Percentiles rank a stretch among this genome's conserved stretches.
Conservation (phyloP, 106 monocot genomes). For the Acorus calamus region DNA sequence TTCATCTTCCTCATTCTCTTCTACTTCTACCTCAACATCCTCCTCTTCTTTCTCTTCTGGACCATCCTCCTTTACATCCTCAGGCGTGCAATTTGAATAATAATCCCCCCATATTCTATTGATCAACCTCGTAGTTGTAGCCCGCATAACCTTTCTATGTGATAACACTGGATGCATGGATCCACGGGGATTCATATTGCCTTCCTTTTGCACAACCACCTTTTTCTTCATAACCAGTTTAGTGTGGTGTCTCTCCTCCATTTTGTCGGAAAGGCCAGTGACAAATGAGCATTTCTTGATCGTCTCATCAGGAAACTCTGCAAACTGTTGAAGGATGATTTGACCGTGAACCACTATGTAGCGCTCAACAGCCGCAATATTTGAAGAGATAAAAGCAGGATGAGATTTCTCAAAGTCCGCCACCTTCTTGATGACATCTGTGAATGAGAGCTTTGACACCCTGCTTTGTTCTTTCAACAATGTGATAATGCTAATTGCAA, state of each 20-base stretch:
- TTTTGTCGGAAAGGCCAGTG: constrained; percentile 62
- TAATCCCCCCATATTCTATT: constrained; percentile 85
- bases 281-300: constrained; percentile 74
- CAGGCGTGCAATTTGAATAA: constrained; percentile 59
- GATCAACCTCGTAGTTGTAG: constrained; percentile 84
- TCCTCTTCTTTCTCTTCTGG: constrained; percentile 30
- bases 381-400: constrained; percentile 77
- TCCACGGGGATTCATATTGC: constrained; percentile 83
- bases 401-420: constrained; percentile 54
- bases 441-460: constrained; percentile 87
- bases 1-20: constrained; percentile 80
- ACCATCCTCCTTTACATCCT: constrained; percentile 47
- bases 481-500: constrained; percentile 75
- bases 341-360: constrained; percentile 95
- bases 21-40: constrained; percentile 38
- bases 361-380: constrained; percentile 58
- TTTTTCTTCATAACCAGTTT: constrained; percentile 85
- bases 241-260: constrained; percentile 74
- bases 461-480: constrained; percentile 88
- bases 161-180: constrained; percentile 49
- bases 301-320: constrained; percentile 81
- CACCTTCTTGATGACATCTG: constrained; percentile 77
- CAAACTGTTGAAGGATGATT: constrained; percentile 93
- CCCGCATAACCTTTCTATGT: constrained; percentile 84
- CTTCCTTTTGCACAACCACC: constrained; percentile 42